These are phyloP conservation scores for Lactarius deliciosus DNA, from an alignment of 768 basidiomycete species.

Conservation along the genomic window DNA sequence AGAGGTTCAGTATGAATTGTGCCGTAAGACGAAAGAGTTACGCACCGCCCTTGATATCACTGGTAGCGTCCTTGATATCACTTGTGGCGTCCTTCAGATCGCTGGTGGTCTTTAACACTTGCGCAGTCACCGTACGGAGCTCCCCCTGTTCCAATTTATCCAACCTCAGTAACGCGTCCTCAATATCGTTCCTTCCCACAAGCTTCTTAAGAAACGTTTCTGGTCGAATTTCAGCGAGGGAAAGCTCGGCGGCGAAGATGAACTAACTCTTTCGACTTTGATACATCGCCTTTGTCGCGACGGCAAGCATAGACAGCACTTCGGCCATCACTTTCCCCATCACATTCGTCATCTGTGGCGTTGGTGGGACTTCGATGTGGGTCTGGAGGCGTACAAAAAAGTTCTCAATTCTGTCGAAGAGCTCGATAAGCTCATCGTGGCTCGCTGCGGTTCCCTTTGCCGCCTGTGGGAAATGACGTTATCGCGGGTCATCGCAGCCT, in stretches of 20 bases:
- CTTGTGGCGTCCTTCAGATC: no score
- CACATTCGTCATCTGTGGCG: not conserved
- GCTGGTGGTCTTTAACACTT: not conserved
- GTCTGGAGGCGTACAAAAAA: not conserved
- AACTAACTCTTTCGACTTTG: not conserved
- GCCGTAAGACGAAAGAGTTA: not conserved
- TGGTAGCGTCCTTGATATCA: not conserved
- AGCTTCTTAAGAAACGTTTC: not conserved
- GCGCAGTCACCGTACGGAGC: not conserved
- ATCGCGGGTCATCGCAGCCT: not conserved
- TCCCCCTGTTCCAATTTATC: not conserved
- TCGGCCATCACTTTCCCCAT: not conserved
- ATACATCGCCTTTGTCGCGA: not conserved
- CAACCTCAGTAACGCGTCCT: not conserved
- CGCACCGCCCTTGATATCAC: not conserved
- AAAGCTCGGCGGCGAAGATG: not conserved
- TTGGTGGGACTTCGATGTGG: not conserved
- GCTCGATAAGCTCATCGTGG: not conserved
- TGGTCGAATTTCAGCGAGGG: not conserved
- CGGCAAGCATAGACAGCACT: not conserved
- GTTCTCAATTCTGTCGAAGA: not conserved
- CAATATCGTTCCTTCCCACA: not conserved
- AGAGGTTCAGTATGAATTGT: not conserved
- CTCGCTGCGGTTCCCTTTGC: not conserved
- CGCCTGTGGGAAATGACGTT: not conserved